Conservation (phyloP, 1,284 basidiomycete species). For the Vanrija sp. region DNA sequence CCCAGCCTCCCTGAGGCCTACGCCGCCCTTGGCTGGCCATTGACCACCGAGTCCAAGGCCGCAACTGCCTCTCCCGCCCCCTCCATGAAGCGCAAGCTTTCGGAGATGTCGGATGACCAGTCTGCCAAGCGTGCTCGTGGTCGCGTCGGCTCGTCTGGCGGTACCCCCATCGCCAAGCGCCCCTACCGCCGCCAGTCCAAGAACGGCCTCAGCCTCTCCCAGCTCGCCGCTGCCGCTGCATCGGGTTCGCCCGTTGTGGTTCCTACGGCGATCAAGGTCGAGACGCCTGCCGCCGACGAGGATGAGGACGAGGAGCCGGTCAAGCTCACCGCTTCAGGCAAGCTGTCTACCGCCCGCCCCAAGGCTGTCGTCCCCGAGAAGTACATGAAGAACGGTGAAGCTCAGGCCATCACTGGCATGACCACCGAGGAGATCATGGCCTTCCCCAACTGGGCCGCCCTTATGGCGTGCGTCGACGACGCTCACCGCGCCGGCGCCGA, state of each 20-base stretch:
- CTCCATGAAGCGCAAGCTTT: slow-evolving; percentile 35
- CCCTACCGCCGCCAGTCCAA: slow-evolving; percentile 25
- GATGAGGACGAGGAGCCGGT: slow-evolving; percentile 10
- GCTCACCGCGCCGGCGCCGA: slow-evolving; percentile 22
- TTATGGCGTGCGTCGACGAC: slow-evolving; percentile 29
- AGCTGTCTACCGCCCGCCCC: slow-evolving; percentile 38
- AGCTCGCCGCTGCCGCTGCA: slow-evolving; percentile 20
- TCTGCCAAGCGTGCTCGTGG: slow-evolving; percentile 29
- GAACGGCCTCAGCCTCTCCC: slow-evolving; percentile 17
- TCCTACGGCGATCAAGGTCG: slow-evolving; percentile 3
- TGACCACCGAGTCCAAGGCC: slow-evolving; percentile 9
- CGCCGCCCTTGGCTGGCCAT: slow-evolving; percentile 22
- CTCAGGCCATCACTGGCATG: slow-evolving; percentile 34
- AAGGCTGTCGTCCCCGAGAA: slow-evolving; percentile 40
- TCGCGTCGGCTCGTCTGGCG: slow-evolving; percentile 13
- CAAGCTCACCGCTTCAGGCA: slow-evolving; percentile 29
- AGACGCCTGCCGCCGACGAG: slow-evolving; percentile 6
- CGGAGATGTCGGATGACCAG: slow-evolving; percentile 20
- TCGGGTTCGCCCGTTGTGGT: slow-evolving; percentile 14
- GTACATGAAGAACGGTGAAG: slow-evolving; percentile 38
- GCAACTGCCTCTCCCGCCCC: slow-evolving; percentile 1
- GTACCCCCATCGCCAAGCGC: slow-evolving; percentile 18
- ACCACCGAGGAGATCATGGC: slow-evolving; percentile 26
- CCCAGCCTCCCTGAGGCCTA: slow-evolving; percentile 13
- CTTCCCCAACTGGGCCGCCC: slow-evolving; percentile 29